Base-by-base conservation (phyloP, 768 basidiomycete species). In the Panus rudis region DNA sequence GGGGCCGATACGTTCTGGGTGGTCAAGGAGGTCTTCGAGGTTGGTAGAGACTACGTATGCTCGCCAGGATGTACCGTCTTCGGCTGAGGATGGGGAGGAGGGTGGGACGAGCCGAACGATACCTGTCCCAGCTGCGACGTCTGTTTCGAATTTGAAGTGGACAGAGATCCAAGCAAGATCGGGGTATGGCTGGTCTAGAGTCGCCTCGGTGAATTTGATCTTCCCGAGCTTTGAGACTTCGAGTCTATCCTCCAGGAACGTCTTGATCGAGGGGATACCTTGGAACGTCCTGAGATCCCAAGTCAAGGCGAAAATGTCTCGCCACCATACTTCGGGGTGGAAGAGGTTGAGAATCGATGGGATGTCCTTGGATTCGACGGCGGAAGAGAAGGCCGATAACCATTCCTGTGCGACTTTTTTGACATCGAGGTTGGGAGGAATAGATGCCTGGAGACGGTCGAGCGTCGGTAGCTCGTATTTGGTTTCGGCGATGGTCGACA, bases 31-130 rank as follows among this genome's bases (percentile, higher is more conserved):
- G 21, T 67, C 66, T 50, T 78, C 74, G 17, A 81, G 64, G 46
- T 67, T 67, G 21, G 77, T 79, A 54, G 70, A 75, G 27, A 71
- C 50, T 4, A 63, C 61, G 48, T 72, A 67, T 3, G 75, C 70
- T 51, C 70, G 70, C 73, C 75, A 77, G n/a, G 33, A 76, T 6
- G 52, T 50, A 6, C 53, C 52, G 40, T 64, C 59, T n/a, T n/a
- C n/a, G n/a, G n/a, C n/a, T n/a, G n/a, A n/a, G n/a, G n/a, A n/a
- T n/a, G n/a, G n/a, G n/a, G 63, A 61, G 27, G 61, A 35, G 19
- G 66, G 61, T 12, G 67, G 74, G 27, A 79, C 67, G 6, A 73
- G 60, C 30, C 70, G 69, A 38, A 74, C 63, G 38, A 78, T 51
- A 71, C 73, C 42, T 12, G 43, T 49, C 14, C 58, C 66, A 39